A percentile compares a stretch with the other conserved stretches of the same genome.
Conservation (phyloP, 768 basidiomycete species). For the Terana coerulea region DNA sequence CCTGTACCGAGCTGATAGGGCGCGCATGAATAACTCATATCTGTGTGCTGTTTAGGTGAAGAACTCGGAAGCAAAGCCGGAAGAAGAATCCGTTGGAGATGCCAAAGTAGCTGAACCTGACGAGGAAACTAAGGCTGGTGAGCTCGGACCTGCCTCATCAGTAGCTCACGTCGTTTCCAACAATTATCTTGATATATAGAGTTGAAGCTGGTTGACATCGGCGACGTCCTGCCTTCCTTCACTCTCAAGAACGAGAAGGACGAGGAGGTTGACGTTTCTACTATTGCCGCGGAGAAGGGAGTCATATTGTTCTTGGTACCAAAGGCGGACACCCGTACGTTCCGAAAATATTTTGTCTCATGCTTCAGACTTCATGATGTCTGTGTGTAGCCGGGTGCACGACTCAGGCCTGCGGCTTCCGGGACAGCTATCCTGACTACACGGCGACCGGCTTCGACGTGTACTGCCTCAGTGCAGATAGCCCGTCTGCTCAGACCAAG, state of each 20-base stretch:
- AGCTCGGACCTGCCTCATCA: too few relatives aligned
- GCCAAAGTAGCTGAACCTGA: background rate
- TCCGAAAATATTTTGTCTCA: background rate
- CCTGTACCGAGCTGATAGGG: too few relatives aligned
- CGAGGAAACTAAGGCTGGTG: background rate
- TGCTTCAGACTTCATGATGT: background rate
- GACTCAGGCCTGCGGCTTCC: constrained; percentile 87
- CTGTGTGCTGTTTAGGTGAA: background rate
- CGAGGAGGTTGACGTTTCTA: constrained; percentile 67
- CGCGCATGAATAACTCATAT: background rate
- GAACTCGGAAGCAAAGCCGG: too few relatives aligned
- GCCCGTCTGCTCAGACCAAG: constrained; percentile 67
- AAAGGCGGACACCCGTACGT: constrained; percentile 77
- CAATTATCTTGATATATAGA: background rate
- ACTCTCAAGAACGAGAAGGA: constrained; percentile 82
- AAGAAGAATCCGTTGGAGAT: background rate
- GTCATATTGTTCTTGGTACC: constrained; percentile 81
- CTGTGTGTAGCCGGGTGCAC: constrained; percentile 85
- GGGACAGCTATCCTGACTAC: constrained; percentile 81
- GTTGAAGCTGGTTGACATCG: constrained; percentile 50
- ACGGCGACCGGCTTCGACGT: constrained; percentile 61
- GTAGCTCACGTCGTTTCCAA: too few relatives aligned
- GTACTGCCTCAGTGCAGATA: constrained; percentile 83
- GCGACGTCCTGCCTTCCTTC: constrained; percentile 70
- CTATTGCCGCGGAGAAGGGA: constrained; percentile 64